Evolutionary conservation across 345 rosid species (phyloP).

Genomic region (Populus alba): DNA sequence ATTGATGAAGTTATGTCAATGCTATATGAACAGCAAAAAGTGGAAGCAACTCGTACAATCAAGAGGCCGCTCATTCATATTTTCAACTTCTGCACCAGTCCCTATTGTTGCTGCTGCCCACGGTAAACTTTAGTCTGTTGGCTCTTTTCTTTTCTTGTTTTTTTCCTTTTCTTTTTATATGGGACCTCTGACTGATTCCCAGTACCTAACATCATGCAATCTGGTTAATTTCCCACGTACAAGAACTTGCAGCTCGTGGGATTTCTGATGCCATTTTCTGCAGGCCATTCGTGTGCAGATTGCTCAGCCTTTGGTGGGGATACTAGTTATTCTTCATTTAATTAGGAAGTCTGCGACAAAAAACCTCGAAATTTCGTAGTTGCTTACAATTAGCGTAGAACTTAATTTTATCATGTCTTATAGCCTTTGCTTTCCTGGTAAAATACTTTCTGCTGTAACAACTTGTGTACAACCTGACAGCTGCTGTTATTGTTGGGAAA

Average conservation of each 20-base stretch:
- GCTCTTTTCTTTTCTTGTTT: not conserved
- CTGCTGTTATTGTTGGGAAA: conserved; percentile 78
- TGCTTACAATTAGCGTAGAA: not conserved
- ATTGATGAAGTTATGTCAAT: conserved; percentile 1
- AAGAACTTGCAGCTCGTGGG: not conserved
- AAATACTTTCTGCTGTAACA: conserved; percentile 14
- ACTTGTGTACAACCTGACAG: conserved; percentile 37
- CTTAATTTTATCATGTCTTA: not conserved
- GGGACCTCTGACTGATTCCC: not conserved
- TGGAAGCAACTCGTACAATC: conserved; percentile 92
- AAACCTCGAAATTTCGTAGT: too few relatives aligned
- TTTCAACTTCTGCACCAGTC: conserved; percentile 76
- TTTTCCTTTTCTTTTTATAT: not conserved
- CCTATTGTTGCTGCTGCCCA: conserved; percentile 87
- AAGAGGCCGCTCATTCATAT: conserved; percentile 88
- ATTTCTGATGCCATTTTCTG: not conserved
- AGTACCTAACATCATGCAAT: not conserved
- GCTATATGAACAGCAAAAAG: conserved; percentile 53
- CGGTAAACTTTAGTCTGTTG: conserved; percentile 35
- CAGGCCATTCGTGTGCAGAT: not conserved
- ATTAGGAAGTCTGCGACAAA: not conserved
- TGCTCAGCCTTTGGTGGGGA: not conserved
- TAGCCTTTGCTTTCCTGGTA: not conserved
- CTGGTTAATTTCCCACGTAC: not conserved
- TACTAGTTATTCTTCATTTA: not conserved